These are phyloP conservation scores for Hippophae gyantsensis DNA, from an alignment of 306 rosid genomes.

Conservation along the genomic window DNA sequence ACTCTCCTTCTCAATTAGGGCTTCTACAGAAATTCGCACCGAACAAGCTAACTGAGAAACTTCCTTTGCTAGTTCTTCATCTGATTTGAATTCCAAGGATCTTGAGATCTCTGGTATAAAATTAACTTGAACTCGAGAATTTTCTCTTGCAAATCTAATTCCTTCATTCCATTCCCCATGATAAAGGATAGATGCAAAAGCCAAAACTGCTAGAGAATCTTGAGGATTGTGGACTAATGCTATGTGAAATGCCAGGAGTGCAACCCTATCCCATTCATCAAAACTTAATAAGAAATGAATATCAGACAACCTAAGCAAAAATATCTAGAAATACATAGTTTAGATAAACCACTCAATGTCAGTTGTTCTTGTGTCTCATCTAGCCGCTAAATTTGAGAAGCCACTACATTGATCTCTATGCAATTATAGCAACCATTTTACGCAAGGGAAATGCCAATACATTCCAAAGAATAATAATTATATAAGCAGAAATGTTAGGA, in stretches of 20 bases:
- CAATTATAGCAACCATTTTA: too few relatives aligned
- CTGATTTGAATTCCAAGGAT: slow-evolving; percentile 34
- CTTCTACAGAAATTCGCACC: slow-evolving; percentile 31
- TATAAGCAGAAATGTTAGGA: too few relatives aligned
- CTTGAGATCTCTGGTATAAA: slow-evolving; percentile 62
- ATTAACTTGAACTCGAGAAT: slow-evolving; percentile 26
- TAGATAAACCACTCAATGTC: neutral
- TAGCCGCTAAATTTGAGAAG: too few relatives aligned
- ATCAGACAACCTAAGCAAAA: slow-evolving; percentile 1
- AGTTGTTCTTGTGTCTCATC: neutral
- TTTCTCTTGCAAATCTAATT: slow-evolving; percentile 55
- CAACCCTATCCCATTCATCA: slow-evolving; percentile 49
- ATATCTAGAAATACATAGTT: slow-evolving; percentile 1
- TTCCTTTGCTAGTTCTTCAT: slow-evolving; percentile 48
- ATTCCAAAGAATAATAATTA: too few relatives aligned
- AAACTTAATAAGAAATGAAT: slow-evolving; percentile 23
- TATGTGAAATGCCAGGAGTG: slow-evolving; percentile 71
- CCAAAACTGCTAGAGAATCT: slow-evolving; percentile 48
- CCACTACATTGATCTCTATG: too few relatives aligned
- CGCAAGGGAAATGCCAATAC: too few relatives aligned
- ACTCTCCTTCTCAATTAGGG: slow-evolving; percentile 24
- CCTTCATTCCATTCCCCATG: slow-evolving; percentile 68
- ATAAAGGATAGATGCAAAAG: slow-evolving; percentile 73
- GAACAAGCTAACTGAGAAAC: slow-evolving; percentile 57
- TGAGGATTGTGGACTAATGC: slow-evolving; percentile 63